Conservation (phyloP, 371 early-diverging fungal genomes). For the Dentiscutata heterogama region DNA sequence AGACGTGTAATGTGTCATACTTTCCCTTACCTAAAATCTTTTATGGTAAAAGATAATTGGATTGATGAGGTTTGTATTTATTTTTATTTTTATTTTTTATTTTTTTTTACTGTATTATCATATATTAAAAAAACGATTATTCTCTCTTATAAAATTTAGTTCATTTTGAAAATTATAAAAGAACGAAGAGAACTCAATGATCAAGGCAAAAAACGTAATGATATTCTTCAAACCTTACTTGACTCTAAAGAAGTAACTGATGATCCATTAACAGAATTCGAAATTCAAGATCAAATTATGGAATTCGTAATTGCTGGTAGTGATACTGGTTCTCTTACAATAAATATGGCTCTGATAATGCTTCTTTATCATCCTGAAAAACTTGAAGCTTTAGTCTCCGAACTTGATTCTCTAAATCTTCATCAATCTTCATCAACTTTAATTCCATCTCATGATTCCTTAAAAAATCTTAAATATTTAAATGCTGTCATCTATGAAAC, state of each 20-base stretch:
- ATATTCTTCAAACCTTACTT: slow-evolving; percentile 48
- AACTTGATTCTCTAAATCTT: slow-evolving; percentile 36
- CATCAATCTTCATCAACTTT: background rate
- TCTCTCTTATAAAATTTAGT: background rate
- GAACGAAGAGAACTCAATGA: slow-evolving; percentile 19
- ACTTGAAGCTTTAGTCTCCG: slow-evolving; percentile 32
- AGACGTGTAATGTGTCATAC: slow-evolving; percentile 2
- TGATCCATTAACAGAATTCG: slow-evolving; percentile 39
- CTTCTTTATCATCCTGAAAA: slow-evolving; percentile 45
- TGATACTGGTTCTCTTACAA: slow-evolving; percentile 49
- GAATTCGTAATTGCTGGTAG: slow-evolving; percentile 49
- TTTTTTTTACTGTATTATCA: background rate
- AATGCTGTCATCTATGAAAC: slow-evolving; percentile 53
- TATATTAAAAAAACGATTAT: no score
- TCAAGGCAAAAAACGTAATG: slow-evolving; percentile 38
- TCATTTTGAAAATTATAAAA: slow-evolving; percentile 5
- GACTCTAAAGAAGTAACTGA: slow-evolving; percentile 41
- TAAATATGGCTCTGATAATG: slow-evolving; percentile 46
- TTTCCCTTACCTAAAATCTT: slow-evolving; percentile 43
- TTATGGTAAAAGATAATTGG: slow-evolving; percentile 19
- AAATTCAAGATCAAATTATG: slow-evolving; percentile 46
- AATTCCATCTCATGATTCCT: slow-evolving; percentile 36
- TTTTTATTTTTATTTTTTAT: no score
- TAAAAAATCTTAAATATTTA: slow-evolving; percentile 52
- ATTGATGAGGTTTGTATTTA: background rate